Evolutionary conservation across 768 basidiomycete genomes (phyloP), one percentile per base, ranked within the genome.

Genomic region (Amanita brunnescens): DNA sequence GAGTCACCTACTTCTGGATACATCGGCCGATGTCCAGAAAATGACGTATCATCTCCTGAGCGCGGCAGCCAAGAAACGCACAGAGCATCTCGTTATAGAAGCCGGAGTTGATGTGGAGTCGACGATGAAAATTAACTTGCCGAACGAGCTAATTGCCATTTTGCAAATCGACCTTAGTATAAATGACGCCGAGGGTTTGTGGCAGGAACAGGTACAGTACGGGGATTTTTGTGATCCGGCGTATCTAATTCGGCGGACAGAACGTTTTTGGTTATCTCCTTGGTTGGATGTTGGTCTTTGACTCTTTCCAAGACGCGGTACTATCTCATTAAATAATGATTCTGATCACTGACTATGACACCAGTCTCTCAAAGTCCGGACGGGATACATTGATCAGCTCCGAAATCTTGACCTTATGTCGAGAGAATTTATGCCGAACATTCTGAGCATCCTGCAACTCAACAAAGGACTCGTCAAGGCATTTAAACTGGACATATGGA

Each of bases 221-320:
- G 14, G 10, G 21, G 16, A 43, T 40, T 5, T 23, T 29, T 13
- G 9, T 14, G 29, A 20, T 24, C 6, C 2, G 24, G 5, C 4
- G 6, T 18, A n/a, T 35, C 39, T 42, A 26, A 53, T 9, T 57
- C 10, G 7, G 1, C 8, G 51, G 56, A 65, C 41, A 74, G 73
- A 72, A 70, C 44, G 61, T 77, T 1, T 81, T 88, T 54, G 81
- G 84, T 3, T 78, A 80, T 55, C 67, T 96, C n/a, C 75, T 96
- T 7, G 79, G 77, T 2, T 96, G 92, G 93, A 88, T 94, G 84
- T 68, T 91, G n/a, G 62, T 84, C 1, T 85, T 96, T 55, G 90
- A 93, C 59, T 70, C 87, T 16, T 96, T 96, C 66, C 70, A 72
- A 21, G 82, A 89, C 63, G 86, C 91, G 7, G 93, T 94, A n/a